phyloP scores from a whole-genome alignment of 2,329 filamentous ascomycete genomes.

The Colletotrichum spinosum region DNA sequence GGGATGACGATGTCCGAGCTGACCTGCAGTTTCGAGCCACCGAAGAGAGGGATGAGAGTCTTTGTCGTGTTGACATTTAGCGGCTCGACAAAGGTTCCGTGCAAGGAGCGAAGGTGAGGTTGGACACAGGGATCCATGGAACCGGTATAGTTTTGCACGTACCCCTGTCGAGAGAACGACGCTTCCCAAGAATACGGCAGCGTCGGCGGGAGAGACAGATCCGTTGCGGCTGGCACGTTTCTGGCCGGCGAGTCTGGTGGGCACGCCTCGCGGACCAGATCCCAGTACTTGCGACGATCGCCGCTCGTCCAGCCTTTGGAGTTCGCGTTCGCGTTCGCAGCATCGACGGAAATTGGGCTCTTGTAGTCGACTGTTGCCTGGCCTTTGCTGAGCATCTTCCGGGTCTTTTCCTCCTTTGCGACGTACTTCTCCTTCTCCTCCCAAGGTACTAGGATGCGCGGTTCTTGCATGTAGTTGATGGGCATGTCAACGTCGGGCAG shows the following conservation, averaged over 20 bases:
- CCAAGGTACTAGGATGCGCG: constrained; percentile 70
- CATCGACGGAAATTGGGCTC: constrained; percentile 52
- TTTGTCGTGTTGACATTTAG: constrained; percentile 63
- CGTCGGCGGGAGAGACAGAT: constrained; percentile 46
- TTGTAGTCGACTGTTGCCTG: constrained; percentile 58
- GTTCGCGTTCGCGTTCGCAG: constrained; percentile 48
- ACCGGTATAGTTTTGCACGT: constrained; percentile 68
- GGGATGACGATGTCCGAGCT: constrained; percentile 75
- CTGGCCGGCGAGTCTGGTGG: constrained; percentile 64
- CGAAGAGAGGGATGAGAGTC: constrained; percentile 70
- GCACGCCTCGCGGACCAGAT: constrained; percentile 67
- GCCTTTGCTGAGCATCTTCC: constrained; percentile 55
- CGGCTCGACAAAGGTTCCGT: constrained; percentile 69
- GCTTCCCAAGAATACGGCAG: constrained; percentile 50
- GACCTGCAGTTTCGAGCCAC: constrained; percentile 71
- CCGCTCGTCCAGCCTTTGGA: constrained; percentile 29
- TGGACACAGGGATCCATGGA: constrained; percentile 70
- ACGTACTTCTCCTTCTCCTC: constrained; percentile 66
- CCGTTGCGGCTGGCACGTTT: constrained; percentile 46
- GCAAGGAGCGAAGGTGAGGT: constrained; percentile 61
- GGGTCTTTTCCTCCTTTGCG: constrained; percentile 56
- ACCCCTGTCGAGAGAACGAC: constrained; percentile 56
- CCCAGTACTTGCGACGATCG: constrained; percentile 61
- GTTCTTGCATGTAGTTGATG: constrained; percentile 74
- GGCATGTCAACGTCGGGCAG: constrained; percentile 76